Evolutionary conservation across 2,329 filamentous ascomycete species (phyloP).

Genomic region (Fusarium coffeatum): DNA sequence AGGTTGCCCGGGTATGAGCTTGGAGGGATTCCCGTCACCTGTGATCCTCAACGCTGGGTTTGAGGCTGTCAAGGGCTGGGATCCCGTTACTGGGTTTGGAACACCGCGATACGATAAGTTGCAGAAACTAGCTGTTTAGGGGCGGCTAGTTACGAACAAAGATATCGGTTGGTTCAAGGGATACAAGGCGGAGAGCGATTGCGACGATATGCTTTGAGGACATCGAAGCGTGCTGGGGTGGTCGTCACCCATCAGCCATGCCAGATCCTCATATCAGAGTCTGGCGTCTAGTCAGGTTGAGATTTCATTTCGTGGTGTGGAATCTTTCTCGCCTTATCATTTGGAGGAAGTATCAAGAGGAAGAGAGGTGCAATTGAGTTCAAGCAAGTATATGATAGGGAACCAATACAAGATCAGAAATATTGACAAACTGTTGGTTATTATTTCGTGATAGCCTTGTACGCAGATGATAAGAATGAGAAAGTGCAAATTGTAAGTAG

Average conservation of each 20-base stretch:
- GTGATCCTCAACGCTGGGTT: slow-evolving; percentile 46
- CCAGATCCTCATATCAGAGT: not conserved
- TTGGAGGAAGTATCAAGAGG: not conserved
- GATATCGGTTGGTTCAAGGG: not conserved
- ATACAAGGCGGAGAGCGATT: not conserved
- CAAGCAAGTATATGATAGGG: not conserved
- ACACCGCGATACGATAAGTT: slow-evolving; percentile 58
- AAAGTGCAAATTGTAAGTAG: not conserved
- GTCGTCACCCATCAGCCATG: not conserved
- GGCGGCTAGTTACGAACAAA: not conserved
- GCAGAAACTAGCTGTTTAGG: slow-evolving; percentile 28
- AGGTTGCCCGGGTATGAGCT: slow-evolving; percentile 49
- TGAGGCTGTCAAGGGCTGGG: slow-evolving; percentile 51
- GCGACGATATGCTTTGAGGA: not conserved
- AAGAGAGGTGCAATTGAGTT: not conserved
- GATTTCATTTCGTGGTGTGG: not conserved
- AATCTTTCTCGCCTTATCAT: not conserved
- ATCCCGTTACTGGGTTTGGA: slow-evolving; percentile 57
- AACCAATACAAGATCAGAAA: not conserved
- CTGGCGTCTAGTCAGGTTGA: not conserved
- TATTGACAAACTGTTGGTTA: not conserved
- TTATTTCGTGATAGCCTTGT: not conserved
- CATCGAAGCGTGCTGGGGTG: not conserved
- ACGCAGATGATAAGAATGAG: not conserved
- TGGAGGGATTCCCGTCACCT: slow-evolving; percentile 44